These are phyloP conservation scores for Vigna nakashimae DNA, from an alignment of 306 rosid genomes.

Conservation along the genomic window DNA sequence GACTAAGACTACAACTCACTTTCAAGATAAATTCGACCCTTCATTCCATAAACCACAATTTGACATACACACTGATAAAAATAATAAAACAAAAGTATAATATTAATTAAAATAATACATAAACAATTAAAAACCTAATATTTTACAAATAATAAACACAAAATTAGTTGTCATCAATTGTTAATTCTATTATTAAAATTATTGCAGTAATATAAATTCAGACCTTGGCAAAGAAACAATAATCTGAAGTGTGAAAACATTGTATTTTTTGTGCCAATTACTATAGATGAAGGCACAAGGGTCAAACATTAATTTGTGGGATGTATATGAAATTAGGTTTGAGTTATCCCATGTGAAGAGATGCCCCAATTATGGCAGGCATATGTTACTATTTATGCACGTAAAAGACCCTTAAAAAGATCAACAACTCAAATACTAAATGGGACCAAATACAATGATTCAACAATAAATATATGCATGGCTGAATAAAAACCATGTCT, in stretches of 20 bases:
- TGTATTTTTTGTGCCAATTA: constrained; percentile 14
- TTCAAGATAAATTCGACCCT: not conserved
- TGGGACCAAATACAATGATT: constrained; percentile 36
- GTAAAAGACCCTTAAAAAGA: constrained; percentile 16
- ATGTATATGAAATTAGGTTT: not conserved
- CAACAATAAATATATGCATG: constrained; percentile 12
- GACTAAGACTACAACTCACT: too few relatives aligned
- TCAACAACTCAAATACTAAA: constrained; percentile 8
- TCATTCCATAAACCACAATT: not conserved
- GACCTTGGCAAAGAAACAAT: constrained; percentile 13
- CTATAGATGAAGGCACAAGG: constrained; percentile 20
- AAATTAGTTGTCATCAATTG: too few relatives aligned
- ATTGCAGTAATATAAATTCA: too few relatives aligned
- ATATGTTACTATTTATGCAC: constrained; percentile 14
- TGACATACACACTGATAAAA: not conserved
- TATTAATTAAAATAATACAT: not conserved
- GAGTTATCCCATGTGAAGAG: constrained; percentile 47
- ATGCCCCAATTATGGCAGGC: constrained; percentile 45
- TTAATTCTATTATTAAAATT: too few relatives aligned
- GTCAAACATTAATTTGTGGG: constrained; percentile 22
- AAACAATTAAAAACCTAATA: not conserved
- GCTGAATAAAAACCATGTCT: not conserved
- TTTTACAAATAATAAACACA: not conserved
- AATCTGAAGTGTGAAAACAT: constrained; percentile 25
- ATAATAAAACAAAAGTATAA: not conserved